Conservation (phyloP, 2,329 filamentous ascomycete species). For the Fusarium sp. region DNA sequence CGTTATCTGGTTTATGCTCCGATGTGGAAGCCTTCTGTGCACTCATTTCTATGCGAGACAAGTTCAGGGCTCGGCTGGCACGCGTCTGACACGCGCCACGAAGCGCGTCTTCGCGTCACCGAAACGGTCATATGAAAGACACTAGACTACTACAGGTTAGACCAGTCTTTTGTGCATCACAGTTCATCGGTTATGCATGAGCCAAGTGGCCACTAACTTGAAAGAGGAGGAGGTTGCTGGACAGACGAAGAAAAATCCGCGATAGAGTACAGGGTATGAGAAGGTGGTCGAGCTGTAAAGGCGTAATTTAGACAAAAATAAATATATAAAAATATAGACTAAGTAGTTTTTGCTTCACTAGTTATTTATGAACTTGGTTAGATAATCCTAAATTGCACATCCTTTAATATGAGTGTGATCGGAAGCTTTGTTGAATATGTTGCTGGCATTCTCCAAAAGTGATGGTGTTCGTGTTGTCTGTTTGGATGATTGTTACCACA, state of each 20-base stretch:
- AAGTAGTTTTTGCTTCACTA: no score
- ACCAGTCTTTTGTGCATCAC: background rate
- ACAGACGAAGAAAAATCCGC: no score
- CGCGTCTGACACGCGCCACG: background rate
- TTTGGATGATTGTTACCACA: no score
- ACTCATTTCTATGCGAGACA: background rate
- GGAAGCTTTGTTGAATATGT: background rate
- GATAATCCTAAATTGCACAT: no score
- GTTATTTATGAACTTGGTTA: no score
- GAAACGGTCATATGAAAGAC: background rate
- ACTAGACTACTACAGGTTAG: background rate
- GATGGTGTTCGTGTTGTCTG: no score
- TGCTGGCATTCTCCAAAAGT: background rate
- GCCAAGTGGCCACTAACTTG: no score
- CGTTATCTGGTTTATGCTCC: background rate
- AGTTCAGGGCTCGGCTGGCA: background rate
- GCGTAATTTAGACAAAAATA: no score
- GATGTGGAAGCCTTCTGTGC: background rate
- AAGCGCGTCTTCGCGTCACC: background rate
- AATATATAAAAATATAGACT: no score
- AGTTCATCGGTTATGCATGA: background rate
- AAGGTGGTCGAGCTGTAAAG: no score
- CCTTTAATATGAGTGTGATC: background rate
- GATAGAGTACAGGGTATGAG: no score
- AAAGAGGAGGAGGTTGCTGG: no score